Conservation (phyloP, 306 rosid genomes). For the Rosa rugosa region DNA sequence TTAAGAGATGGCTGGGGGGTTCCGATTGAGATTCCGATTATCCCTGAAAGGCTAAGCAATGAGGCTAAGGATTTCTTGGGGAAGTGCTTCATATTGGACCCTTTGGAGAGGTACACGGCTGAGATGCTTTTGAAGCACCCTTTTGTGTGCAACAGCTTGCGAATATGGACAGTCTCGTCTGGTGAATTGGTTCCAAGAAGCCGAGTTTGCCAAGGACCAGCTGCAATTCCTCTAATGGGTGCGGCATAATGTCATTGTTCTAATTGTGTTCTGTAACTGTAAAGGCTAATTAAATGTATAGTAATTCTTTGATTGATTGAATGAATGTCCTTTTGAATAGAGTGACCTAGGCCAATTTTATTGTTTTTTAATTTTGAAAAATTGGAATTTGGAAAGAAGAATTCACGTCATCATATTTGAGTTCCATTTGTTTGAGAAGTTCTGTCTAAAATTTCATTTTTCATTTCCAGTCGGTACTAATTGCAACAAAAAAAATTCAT, state of each 20-base stretch:
- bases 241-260: not conserved
- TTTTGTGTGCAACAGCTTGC: not conserved
- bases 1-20: not conserved
- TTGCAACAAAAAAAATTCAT: not conserved
- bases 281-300: not conserved
- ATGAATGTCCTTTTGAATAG: not conserved
- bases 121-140: slow-evolving; percentile 12
- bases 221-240: not conserved
- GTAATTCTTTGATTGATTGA: not conserved
- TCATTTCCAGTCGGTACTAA: not conserved
- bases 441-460: not conserved
- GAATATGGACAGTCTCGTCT: not conserved
- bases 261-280: not conserved
- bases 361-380: too few relatives aligned
- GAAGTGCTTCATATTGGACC: not conserved
- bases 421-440: not conserved
- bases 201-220: not conserved
- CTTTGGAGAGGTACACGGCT: slow-evolving; percentile 15
- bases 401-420: not conserved
- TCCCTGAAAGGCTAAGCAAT: not conserved
- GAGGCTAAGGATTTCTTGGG: slow-evolving; percentile 12
- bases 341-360: not conserved
- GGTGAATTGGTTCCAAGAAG: not conserved
- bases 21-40: not conserved
- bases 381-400: too few relatives aligned